Evolutionary conservation across 176 grass and related monocot species (phyloP), one percentile per base, ranked within the genome.

Genomic region (Poa pratensis): DNA sequence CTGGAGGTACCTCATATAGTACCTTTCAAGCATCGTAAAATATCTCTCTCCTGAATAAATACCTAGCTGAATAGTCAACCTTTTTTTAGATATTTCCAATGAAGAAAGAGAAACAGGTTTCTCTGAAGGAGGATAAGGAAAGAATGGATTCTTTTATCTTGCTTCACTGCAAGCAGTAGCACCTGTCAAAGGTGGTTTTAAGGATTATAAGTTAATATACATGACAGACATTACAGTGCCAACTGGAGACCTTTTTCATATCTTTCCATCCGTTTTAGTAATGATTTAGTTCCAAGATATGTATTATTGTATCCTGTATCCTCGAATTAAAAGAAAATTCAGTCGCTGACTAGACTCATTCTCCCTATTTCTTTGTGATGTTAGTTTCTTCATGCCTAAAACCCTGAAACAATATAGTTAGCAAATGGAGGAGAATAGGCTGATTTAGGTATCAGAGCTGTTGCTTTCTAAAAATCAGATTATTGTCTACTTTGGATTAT

Each of bases 11-110:
- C 39, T 79, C 15, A 39, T 48, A 18, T 48, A 18, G 58, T 79
- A 28, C 76, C 77, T 48, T 79, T 61, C 77, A 79, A 79, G 58
- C n/a, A 63, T 45, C 15, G 3, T 19, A 27, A 62, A 79, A 46
- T 5, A 79, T 46, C 39, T 78, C 18, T 54, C 13, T 61, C 57
- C 39, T 63, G 68, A 69, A 77, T n/a, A 40, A 77, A 77, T 1
- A 69, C 22, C 35, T 30, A 59, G 32, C 32, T 14, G 15, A 67
- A 84, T 10, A 80, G 42, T 18, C 73, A 67, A 80, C 34, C 37
- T 0, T 64, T 71, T 71, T 46, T 62, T 24, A 23, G 14, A 63
- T 49, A 28, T 65, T 65, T 80, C 42, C 26, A 37, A 12, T 39
- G 7, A 45, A 49, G 18, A 15, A 70, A 58, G 15, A 45, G 4